Base-by-base conservation (phyloP, 305 asterid genomes). In the Ruellia speciosa region DNA sequence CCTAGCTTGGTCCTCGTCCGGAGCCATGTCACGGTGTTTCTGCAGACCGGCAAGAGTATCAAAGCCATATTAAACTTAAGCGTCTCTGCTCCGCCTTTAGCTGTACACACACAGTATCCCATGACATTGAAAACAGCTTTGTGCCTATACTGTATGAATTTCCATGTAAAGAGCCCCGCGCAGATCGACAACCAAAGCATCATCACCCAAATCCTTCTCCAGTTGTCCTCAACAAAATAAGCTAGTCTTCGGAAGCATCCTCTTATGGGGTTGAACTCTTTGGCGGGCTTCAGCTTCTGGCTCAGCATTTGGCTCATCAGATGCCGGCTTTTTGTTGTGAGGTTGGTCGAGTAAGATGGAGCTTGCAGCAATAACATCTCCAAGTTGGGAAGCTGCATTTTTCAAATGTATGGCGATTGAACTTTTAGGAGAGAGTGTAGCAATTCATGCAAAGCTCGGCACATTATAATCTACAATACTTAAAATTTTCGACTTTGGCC, bases 31-130 rank as follows among this genome's bases (percentile, higher is more conserved):
- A 81, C 70, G 48, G 77, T 79, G 66, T 81, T 81, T 65, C 85
- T 73, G 63, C 88, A 79, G 15, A 81, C 88, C 5, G 88, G 88
- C 57, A 81, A 60, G 17, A 81, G 62, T 49, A 81, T 63, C 3
- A 81, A 70, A 16, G 88, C 85, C 88, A 81, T 78, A 48, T 81
- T 81, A 73, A 81, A 64, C 62, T 81, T 81, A 2, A 81, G 81
- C 10, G 88, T 81, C 74, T 81, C 88, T 16, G 83, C 88, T 0
- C 85, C 88, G 0, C 88, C 88, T 52, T 81, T 81, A 19, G 88
- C 88, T 12, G 79, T 76, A 16, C 66, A 70, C 46, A 81, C 71
- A 15, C 88, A 81, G 45, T 81, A 79, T 5, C 88, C 81, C 88
- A 81, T 78, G 20, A 78, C 81, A 3, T 20, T 20, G 60, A 59